Evolutionary conservation across 192 early-diverging fungal species (phyloP), one percentile per base, ranked within the genome.

Genomic region (Linnemannia schmuckeri): DNA sequence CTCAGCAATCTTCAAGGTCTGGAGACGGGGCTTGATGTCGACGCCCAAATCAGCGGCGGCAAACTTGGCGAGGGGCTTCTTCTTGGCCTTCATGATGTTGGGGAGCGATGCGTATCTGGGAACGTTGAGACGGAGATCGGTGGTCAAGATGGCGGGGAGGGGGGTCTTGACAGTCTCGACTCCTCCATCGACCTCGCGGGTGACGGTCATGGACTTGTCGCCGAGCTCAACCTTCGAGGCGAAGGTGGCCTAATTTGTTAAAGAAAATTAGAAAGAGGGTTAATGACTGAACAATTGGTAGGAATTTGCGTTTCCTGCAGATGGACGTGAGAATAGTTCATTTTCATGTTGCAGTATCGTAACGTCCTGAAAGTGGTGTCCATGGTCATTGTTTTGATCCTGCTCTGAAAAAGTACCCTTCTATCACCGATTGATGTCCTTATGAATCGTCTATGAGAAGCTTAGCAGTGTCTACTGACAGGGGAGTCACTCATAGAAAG

Each of bases 1-100:
- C 89, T 99, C 98, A 8, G 91, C 91, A 47, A 99, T 95, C 89
- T 96, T 95, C 90, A 99, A 81, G 18, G 94, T 97, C 91, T 97
- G 91, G 74, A 99, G 86, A 9, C 96, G 93, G 77, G 94, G 94
- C 79, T 89, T 94, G 72, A 98, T 91, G 74, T 99, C 97, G 17
- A 99, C 94, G 44, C 92, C 94, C 35, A 99, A 91, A 63, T 97
- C 94, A 41, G 91, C 92, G 22, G 96, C 95, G 20, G 94, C 92
- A 35, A 96, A 61, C 88, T 95, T 96, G 72, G 89, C 88, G 77
- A 99, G 87, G 61, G 96, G 96, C 94, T 99, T 99, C 94, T 98
- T 99, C 93, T 98, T 99, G 73, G 98, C 98, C 93, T 99, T 99
- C 98, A 98, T 98, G 88, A 98, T 98, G 91, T 96, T 96, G 55